phyloP scores from a whole-genome alignment of 2,329 filamentous ascomycete genomes.

The Aspergillus tamarii region DNA sequence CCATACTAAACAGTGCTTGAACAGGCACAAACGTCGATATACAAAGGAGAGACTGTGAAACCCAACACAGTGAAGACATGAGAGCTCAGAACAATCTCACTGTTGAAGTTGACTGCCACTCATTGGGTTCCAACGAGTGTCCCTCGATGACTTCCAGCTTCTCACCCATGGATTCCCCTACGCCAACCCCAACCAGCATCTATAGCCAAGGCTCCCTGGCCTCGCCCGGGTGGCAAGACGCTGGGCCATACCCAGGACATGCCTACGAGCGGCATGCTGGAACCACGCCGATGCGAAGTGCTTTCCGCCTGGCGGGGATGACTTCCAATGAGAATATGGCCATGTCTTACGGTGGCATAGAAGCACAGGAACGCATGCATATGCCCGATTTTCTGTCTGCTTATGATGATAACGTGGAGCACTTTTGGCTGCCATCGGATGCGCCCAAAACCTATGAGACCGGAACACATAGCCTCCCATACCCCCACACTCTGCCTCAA shows the following conservation, averaged over 20 bases:
- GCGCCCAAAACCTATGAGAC: slow-evolving; percentile 41
- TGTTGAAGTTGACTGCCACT: slow-evolving; percentile 43
- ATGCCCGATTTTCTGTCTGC: slow-evolving; percentile 41
- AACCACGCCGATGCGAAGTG: slow-evolving; percentile 38
- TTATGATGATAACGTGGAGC: slow-evolving; percentile 43
- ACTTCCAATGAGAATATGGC: slow-evolving; percentile 36
- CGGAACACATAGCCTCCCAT: slow-evolving; percentile 32
- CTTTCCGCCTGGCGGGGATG: slow-evolving; percentile 41
- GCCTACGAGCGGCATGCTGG: slow-evolving; percentile 33
- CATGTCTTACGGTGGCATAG: slow-evolving; percentile 38
- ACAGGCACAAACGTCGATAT: slow-evolving; percentile 36
- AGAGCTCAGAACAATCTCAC: slow-evolving; percentile 42
- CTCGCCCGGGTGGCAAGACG: slow-evolving; percentile 42
- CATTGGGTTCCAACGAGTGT: slow-evolving; percentile 43
- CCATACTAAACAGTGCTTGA: slow-evolving; percentile 25
- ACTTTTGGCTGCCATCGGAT: slow-evolving; percentile 42
- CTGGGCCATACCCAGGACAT: slow-evolving; percentile 31
- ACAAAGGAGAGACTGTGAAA: slow-evolving; percentile 30
- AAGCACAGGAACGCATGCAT: slow-evolving; percentile 38
- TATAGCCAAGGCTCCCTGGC: slow-evolving; percentile 43
- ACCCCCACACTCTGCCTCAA: slow-evolving; percentile 37
- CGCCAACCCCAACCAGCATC: slow-evolving; percentile 42
- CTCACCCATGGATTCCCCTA: slow-evolving; percentile 45
- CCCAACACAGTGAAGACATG: slow-evolving; percentile 40
- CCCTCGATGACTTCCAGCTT: slow-evolving; percentile 45